Conservation (phyloP, 331 rosid species). For the Cucumis variabilis region DNA sequence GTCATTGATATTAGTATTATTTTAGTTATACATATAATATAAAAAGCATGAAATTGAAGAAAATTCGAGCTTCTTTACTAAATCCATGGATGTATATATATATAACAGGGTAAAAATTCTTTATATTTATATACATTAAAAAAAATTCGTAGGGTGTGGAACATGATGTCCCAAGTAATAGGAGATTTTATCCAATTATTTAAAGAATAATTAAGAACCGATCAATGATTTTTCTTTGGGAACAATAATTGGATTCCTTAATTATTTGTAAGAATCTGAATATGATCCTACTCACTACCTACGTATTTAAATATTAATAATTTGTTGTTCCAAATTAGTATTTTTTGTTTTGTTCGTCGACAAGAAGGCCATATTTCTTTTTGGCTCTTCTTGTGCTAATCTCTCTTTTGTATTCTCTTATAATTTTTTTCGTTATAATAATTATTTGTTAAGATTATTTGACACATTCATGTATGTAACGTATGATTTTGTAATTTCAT, state of each 20-base stretch:
- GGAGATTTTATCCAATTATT: neutral
- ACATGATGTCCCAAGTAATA: neutral
- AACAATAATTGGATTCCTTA: constrained; percentile 27
- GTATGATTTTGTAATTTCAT: constrained; percentile 2
- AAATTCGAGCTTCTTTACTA: too few relatives aligned
- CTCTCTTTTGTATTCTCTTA: neutral
- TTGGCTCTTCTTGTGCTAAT: neutral
- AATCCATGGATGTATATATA: too few relatives aligned
- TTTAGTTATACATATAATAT: too few relatives aligned
- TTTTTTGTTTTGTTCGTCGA: constrained; percentile 6
- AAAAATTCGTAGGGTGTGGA: neutral
- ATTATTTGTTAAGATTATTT: neutral
- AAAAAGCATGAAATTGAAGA: too few relatives aligned
- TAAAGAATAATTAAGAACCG: neutral
- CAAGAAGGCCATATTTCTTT: neutral
- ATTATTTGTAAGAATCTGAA: neutral
- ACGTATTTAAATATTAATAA: neutral
- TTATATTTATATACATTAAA: neutral
- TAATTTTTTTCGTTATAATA: neutral
- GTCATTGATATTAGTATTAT: too few relatives aligned
- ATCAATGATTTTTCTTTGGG: neutral
- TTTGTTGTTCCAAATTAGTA: constrained; percentile 17
- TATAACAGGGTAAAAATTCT: neutral
- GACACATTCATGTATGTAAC: neutral
- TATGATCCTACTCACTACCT: constrained; percentile 21